Conservation (phyloP, 2,329 filamentous ascomycete genomes). For the Scedosporium minutisporum region DNA sequence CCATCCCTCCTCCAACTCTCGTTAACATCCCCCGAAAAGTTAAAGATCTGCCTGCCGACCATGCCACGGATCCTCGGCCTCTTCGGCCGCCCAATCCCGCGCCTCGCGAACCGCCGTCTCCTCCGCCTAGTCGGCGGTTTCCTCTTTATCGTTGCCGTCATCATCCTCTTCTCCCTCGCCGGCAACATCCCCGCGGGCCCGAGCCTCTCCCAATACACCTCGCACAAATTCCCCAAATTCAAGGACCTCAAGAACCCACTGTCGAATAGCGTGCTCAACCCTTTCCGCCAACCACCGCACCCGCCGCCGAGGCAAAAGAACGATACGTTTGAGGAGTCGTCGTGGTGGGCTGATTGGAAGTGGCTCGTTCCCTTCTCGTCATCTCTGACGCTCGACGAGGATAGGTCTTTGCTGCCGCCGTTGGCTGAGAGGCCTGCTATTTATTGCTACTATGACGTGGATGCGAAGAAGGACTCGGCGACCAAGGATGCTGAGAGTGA, state of each 20-base stretch:
- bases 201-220: constrained; percentile 37
- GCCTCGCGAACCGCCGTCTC: constrained; percentile 42
- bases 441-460: constrained; percentile 84
- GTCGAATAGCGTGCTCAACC: constrained; percentile 44
- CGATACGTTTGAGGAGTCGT: constrained; percentile 66
- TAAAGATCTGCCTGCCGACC: neutral
- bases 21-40: neutral
- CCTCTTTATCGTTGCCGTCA: constrained; percentile 42
- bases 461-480: constrained; percentile 49
- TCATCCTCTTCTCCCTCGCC: constrained; percentile 42
- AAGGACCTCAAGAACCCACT: constrained; percentile 28
- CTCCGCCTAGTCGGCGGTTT: constrained; percentile 41
- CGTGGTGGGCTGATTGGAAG: constrained; percentile 83
- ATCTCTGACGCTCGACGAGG: constrained; percentile 68
- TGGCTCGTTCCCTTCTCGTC: constrained; percentile 84
- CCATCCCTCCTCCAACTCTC: neutral
- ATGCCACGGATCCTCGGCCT: constrained; percentile 33
- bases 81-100: constrained; percentile 39
- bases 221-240: constrained; percentile 39
- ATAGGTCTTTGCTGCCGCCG: constrained; percentile 73
- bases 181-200: constrained; percentile 36
- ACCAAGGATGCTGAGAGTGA: constrained; percentile 65
- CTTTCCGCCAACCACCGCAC: constrained; percentile 61
- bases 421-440: constrained; percentile 60
- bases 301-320: constrained; percentile 65